Evolutionary conservation across 2,329 filamentous ascomycete genomes (phyloP).

Genomic region (Leptographium flavum): DNA sequence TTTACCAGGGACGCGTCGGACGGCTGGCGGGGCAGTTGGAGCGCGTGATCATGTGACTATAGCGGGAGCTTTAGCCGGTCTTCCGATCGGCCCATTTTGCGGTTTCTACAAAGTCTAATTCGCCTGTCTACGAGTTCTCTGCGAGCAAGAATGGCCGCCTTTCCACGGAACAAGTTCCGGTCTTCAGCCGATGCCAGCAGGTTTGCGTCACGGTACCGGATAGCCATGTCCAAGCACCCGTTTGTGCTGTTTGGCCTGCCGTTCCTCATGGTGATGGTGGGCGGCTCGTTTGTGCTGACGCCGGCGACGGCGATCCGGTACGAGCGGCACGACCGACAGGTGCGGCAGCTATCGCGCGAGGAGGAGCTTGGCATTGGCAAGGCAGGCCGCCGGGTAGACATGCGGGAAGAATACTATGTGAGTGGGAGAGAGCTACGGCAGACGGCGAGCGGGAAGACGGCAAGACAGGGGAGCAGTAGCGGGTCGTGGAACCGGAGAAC

Average conservation of each 20-base stretch:
- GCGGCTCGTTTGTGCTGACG: slow-evolving; percentile 85
- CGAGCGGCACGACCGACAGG: slow-evolving; percentile 82
- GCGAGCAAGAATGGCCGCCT: slow-evolving; percentile 39
- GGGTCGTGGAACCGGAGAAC: too few species aligned
- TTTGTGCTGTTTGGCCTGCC: slow-evolving; percentile 90
- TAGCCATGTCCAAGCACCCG: slow-evolving; percentile 59
- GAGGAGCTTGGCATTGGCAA: slow-evolving; percentile 75
- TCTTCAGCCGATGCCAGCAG: slow-evolving; percentile 49
- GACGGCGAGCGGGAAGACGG: neutral
- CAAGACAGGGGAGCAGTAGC: neutral
- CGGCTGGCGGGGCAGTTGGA: neutral
- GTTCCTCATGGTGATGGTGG: slow-evolving; percentile 80
- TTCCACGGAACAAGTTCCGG: slow-evolving; percentile 58
- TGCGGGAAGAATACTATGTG: slow-evolving; percentile 79
- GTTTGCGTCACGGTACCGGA: slow-evolving; percentile 64
- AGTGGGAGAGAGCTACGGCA: slow-evolving; percentile 19
- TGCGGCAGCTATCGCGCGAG: slow-evolving; percentile 70
- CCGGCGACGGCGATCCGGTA: slow-evolving; percentile 89
- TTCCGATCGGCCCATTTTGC: too few species aligned
- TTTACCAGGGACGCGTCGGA: neutral
- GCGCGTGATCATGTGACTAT: neutral
- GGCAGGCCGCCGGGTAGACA: slow-evolving; percentile 55
- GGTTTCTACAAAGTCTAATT: neutral
- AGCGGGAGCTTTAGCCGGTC: too few species aligned
- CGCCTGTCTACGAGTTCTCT: neutral